Percentiles rank a stretch among this genome's conserved stretches.
Evolutionary conservation across 129 eudicot genomes (phyloP).

Genomic region (Sambucus nigra): DNA sequence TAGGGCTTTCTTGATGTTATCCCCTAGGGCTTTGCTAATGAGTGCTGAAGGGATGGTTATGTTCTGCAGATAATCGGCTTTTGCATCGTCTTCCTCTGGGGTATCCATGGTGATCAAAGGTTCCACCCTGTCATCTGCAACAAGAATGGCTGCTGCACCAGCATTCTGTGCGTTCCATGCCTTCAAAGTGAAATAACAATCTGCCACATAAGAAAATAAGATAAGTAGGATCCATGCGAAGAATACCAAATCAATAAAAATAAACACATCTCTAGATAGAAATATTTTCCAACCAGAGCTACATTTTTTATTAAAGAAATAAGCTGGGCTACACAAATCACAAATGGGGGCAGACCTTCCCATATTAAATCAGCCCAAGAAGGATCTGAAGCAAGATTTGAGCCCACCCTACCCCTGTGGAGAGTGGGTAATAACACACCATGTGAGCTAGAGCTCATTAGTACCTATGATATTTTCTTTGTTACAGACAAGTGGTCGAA

Average conservation of each 20-base stretch:
- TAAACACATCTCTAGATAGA: neutral
- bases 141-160: conserved; percentile 77
- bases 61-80: conserved; percentile 47
- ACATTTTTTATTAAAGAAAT: too few species aligned
- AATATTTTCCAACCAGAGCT: neutral
- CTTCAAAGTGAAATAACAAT: conserved; percentile 61
- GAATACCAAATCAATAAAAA: neutral
- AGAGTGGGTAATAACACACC: too few species aligned
- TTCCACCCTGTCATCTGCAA: conserved; percentile 56
- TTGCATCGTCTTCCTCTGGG: conserved; percentile 44
- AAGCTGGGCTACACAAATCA: too few species aligned
- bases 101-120: conserved; percentile 75
- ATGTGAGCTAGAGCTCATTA: too few species aligned
- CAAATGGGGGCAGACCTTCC: too few species aligned
- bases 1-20: conserved; percentile 41
- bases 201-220: conserved; percentile 25
- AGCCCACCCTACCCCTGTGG: too few species aligned
- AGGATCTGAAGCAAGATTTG: too few species aligned
- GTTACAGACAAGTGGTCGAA: too few species aligned
- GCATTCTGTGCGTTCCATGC: conserved; percentile 88
- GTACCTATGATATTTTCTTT: too few species aligned
- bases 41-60: conserved; percentile 66
- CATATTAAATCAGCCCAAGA: too few species aligned
- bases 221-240: neutral
- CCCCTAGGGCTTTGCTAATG: conserved; percentile 55